phyloP scores from a whole-genome alignment of 2,329 filamentous ascomycete species.

The Blastomyces percursus region DNA sequence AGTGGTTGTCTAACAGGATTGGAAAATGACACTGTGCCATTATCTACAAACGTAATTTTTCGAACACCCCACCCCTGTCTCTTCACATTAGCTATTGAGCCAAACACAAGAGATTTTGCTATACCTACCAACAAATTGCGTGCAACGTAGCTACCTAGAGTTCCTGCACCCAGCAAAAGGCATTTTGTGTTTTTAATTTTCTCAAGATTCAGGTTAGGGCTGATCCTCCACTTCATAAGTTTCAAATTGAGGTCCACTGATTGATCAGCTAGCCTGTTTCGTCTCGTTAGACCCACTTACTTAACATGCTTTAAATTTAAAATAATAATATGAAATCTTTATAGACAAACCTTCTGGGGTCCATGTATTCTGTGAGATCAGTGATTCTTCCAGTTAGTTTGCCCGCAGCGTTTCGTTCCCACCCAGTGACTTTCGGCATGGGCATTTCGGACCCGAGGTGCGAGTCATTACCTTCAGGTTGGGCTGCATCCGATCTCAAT shows the following conservation, averaged over 20 bases:
- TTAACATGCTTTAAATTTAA: background rate
- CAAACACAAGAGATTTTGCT: background rate
- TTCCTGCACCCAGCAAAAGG: constrained; percentile 81
- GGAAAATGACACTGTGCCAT: constrained; percentile 84
- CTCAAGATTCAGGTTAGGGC: constrained; percentile 76
- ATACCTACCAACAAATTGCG: constrained; percentile 60
- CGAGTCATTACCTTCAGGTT: constrained; percentile 19
- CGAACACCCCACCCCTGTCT: constrained; percentile 74
- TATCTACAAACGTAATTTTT: constrained; percentile 93
- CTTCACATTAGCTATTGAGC: background rate
- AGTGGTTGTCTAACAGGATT: constrained; percentile 93
- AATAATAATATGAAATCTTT: background rate
- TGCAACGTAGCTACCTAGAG: constrained; percentile 85
- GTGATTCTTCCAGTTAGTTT: constrained; percentile 70
- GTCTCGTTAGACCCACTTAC: background rate
- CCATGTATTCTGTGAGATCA: constrained; percentile 86
- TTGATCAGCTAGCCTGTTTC: constrained; percentile 62
- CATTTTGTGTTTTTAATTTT: constrained; percentile 83
- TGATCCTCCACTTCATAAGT: constrained; percentile 97
- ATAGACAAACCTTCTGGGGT: constrained; percentile 55
- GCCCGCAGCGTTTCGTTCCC: constrained; percentile 72
- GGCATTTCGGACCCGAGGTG: constrained; percentile 13
- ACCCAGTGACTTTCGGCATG: constrained; percentile 87
- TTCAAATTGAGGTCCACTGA: constrained; percentile 94
- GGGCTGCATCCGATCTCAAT: constrained; percentile 35